These are phyloP conservation scores for Coniferiporia weirii DNA, from an alignment of 1,284 basidiomycete species.

Conservation along the genomic window DNA sequence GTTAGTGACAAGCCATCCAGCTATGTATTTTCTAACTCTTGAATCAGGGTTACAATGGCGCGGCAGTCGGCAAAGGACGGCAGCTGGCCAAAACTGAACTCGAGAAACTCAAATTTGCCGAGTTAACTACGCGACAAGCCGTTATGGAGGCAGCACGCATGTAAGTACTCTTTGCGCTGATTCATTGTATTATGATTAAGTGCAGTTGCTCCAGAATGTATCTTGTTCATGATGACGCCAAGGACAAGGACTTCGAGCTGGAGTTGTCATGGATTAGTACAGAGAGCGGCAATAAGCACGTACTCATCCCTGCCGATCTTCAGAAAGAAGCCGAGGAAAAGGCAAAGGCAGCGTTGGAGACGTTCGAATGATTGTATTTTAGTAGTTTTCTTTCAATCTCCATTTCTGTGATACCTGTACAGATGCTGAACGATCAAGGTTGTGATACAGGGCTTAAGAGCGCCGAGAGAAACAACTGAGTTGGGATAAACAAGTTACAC, in stretches of 20 bases:
- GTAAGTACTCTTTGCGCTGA: conserved; percentile 44
- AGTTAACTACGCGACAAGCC: conserved; percentile 79
- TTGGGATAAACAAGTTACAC: conserved; percentile 47
- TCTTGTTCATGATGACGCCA: conserved; percentile 92
- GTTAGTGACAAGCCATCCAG: conserved; percentile 39
- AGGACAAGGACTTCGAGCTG: conserved; percentile 97
- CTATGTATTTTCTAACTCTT: neutral
- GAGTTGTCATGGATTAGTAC: conserved; percentile 96
- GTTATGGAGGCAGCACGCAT: conserved; percentile 92
- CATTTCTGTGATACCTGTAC: no score
- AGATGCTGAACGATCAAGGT: neutral
- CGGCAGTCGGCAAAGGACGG: conserved; percentile 93
- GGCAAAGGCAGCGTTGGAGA: conserved; percentile 86
- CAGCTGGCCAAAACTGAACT: conserved; percentile 98
- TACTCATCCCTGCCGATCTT: conserved; percentile 81
- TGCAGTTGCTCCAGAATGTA: conserved; percentile 66
- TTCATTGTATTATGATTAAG: neutral
- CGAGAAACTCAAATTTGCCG: conserved; percentile 87
- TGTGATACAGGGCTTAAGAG: neutral
- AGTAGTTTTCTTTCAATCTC: no score
- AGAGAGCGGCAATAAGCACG: conserved; percentile 79
- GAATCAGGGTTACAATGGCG: conserved; percentile 82
- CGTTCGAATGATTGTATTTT: conserved; percentile 62
- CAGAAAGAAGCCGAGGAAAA: conserved; percentile 82
- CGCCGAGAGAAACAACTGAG: neutral